These are phyloP conservation scores for Chamaenerion angustifolium DNA, from an alignment of 345 rosid species.

Conservation along the genomic window DNA sequence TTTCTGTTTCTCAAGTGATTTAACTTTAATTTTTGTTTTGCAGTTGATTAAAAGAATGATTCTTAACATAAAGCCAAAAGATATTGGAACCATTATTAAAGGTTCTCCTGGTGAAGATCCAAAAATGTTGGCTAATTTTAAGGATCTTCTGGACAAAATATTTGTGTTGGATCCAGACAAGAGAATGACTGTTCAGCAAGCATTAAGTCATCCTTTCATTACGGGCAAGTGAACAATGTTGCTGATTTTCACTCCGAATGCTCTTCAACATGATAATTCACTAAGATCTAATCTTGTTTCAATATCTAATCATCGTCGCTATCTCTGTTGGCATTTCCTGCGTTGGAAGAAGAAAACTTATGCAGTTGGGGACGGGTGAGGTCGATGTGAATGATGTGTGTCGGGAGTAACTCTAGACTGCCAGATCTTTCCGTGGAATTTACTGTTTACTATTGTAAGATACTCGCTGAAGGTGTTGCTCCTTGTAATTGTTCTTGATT, in stretches of 20 bases:
- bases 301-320: conserved; percentile 66
- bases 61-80: conserved; percentile 73
- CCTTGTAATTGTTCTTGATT: conserved; percentile 37
- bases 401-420: conserved; percentile 49
- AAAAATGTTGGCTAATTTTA: conserved; percentile 79
- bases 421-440: conserved; percentile 62
- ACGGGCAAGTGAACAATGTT: conserved; percentile 98
- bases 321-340: conserved; percentile 47
- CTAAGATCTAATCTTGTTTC: conserved; percentile 43
- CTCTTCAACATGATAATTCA: conserved; percentile 51
- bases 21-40: conserved; percentile 15
- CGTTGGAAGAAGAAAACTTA: conserved; percentile 49
- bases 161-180: conserved; percentile 96
- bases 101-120: conserved; percentile 89
- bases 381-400: conserved; percentile 37
- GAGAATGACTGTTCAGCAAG: conserved; percentile 86
- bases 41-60: conserved; percentile 76
- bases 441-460: conserved; percentile 95
- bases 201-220: conserved; percentile 94
- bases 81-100: conserved; percentile 67
- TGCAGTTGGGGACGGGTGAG: conserved; percentile 34
- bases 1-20: neutral
- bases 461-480: conserved; percentile 68
- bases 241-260: conserved; percentile 71
- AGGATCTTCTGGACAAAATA: conserved; percentile 81